These are phyloP conservation scores for Phialemoniopsis sp. DNA, from an alignment of 2,329 filamentous ascomycete species.

Conservation along the genomic window DNA sequence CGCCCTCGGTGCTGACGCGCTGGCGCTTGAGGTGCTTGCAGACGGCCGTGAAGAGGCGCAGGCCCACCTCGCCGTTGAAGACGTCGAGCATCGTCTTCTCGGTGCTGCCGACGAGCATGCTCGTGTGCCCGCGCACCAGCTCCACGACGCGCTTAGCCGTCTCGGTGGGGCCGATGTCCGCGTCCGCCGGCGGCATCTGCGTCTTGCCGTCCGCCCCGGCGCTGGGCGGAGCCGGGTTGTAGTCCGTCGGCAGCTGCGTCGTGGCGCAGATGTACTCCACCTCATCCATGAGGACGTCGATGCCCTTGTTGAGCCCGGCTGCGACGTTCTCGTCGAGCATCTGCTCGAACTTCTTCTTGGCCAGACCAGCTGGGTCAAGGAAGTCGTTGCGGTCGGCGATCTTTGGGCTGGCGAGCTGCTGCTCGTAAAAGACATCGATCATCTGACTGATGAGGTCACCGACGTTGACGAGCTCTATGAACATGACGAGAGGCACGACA, in stretches of 20 bases:
- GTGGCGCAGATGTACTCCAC: constrained; percentile 94
- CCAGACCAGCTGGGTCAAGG: constrained; percentile 82
- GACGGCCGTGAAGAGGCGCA: constrained; percentile 84
- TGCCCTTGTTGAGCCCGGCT: constrained; percentile 92
- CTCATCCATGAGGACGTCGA: constrained; percentile 97
- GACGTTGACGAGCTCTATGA: constrained; percentile 95
- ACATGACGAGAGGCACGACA: constrained; percentile 89
- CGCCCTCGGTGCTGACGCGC: constrained; percentile 83
- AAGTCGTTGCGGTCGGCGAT: constrained; percentile 94
- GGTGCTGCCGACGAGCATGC: constrained; percentile 89
- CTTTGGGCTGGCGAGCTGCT: constrained; percentile 79
- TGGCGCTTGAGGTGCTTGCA: constrained; percentile 98
- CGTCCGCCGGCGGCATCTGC: background rate
- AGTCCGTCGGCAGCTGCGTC: constrained; percentile 81
- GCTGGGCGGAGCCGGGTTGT: constrained; percentile 62
- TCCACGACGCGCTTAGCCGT: constrained; percentile 80
- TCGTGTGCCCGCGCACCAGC: constrained; percentile 82
- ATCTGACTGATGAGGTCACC: constrained; percentile 98
- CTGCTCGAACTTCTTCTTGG: constrained; percentile 98
- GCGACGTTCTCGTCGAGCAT: constrained; percentile 97
- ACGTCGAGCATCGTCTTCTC: constrained; percentile 98
- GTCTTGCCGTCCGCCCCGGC: constrained; percentile 13
- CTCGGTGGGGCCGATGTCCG: constrained; percentile 67
- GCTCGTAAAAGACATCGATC: constrained; percentile 97
- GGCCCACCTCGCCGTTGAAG: constrained; percentile 95